These are phyloP conservation scores for Epichloe festucae DNA, from an alignment of 2,329 filamentous ascomycete genomes.

Conservation along the genomic window DNA sequence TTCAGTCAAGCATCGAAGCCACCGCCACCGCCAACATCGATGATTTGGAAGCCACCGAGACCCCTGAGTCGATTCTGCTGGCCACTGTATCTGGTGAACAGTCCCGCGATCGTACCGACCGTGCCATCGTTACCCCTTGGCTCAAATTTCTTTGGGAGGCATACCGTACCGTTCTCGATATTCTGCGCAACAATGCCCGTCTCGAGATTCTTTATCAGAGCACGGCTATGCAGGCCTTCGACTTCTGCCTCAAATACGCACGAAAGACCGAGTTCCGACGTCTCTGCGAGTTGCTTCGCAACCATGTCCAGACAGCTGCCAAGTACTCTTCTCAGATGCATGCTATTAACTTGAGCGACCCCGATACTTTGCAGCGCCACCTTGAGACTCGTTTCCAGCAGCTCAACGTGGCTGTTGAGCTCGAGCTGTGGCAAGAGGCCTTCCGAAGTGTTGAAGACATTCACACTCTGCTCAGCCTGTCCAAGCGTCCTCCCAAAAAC, in stretches of 20 bases:
- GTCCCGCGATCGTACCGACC: slow-evolving; percentile 91
- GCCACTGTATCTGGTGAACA: slow-evolving; percentile 97
- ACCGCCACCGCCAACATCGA: slow-evolving; percentile 62
- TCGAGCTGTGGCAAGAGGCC: slow-evolving; percentile 97
- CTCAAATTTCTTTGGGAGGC: slow-evolving; percentile 99
- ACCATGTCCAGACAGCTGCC: slow-evolving; percentile 96
- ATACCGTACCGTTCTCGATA: slow-evolving; percentile 94
- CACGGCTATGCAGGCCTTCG: slow-evolving; percentile 94
- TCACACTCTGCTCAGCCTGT: slow-evolving; percentile 90
- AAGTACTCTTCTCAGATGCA: slow-evolving; percentile 99
- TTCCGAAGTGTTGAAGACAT: slow-evolving; percentile 99
- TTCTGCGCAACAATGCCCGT: slow-evolving; percentile 96
- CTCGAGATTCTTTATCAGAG: slow-evolving; percentile 97
- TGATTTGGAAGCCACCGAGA: slow-evolving; percentile 93
- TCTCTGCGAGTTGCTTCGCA: slow-evolving; percentile 93
- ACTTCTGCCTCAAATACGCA: slow-evolving; percentile 96
- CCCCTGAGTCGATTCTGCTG: slow-evolving; percentile 92
- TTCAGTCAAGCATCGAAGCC: slow-evolving; percentile 77
- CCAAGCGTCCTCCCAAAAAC: slow-evolving; percentile 97
- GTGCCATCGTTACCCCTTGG: slow-evolving; percentile 97
- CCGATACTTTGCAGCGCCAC: slow-evolving; percentile 93
- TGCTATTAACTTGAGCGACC: slow-evolving; percentile 95
- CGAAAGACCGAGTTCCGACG: slow-evolving; percentile 98
- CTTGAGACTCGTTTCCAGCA: slow-evolving; percentile 97
- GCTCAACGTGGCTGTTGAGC: slow-evolving; percentile 91